A percentile compares a stretch with the other conserved stretches of the same genome.
Evolutionary conservation across 1,284 basidiomycete species (phyloP).

Genomic region (Cutaneotrichosporon cavernicola): DNA sequence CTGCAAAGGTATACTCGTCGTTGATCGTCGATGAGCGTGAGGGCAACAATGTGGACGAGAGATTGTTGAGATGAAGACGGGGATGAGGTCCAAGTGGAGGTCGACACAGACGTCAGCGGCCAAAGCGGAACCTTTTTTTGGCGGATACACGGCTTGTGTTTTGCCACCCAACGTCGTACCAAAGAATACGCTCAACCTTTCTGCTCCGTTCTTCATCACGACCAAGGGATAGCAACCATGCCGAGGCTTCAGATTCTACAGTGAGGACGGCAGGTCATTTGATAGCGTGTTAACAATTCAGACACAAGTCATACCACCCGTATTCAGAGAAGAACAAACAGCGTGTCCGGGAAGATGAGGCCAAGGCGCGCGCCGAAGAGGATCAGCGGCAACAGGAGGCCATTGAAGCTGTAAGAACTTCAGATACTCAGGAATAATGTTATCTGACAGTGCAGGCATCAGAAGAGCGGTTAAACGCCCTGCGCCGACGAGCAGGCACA

Average conservation of each 20-base stretch:
- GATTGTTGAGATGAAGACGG: not conserved
- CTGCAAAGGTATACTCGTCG: not conserved
- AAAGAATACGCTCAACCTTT: not conserved
- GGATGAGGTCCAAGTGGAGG: slow-evolving; percentile 8
- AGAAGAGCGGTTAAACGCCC: slow-evolving; percentile 37
- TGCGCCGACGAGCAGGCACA: slow-evolving; percentile 43
- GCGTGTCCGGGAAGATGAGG: slow-evolving; percentile 53
- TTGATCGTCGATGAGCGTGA: not conserved
- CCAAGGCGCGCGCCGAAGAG: slow-evolving; percentile 44
- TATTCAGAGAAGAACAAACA: slow-evolving; percentile 55
- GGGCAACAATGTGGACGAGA: not conserved
- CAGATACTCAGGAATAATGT: not conserved
- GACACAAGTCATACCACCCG: slow-evolving; percentile 55
- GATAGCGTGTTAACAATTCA: slow-evolving; percentile 16
- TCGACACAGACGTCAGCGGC: slow-evolving; percentile 15
- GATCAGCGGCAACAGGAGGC: slow-evolving; percentile 39
- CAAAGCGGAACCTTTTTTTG: not conserved
- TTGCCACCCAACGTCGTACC: slow-evolving; percentile 6
- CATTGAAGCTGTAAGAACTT: slow-evolving; percentile 40
- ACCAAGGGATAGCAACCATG: slow-evolving; percentile 27
- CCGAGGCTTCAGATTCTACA: slow-evolving; percentile 51
- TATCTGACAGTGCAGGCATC: slow-evolving; percentile 32
- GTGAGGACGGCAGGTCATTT: slow-evolving; percentile 25
- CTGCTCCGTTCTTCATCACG: not conserved
- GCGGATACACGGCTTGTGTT: not conserved